A percentile compares a stretch with the other conserved stretches of the same genome.
These are phyloP conservation scores for Saksenaea oblongispora DNA, from an alignment of 371 early-diverging fungal genomes.

Conservation along the genomic window DNA sequence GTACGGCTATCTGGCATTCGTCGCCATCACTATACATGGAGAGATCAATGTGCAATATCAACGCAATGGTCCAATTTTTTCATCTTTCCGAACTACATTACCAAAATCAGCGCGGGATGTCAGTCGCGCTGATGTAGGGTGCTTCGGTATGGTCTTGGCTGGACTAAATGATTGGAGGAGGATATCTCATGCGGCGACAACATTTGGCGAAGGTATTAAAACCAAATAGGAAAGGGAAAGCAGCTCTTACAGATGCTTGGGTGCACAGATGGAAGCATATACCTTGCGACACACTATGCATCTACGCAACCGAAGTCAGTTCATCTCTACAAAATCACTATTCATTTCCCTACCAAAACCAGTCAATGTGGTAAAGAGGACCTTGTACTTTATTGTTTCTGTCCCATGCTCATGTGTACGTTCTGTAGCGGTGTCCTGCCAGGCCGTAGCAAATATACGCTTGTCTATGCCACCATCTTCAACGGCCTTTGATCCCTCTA, in stretches of 20 bases:
- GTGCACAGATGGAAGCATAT: conserved; percentile 23
- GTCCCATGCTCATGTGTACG: neutral
- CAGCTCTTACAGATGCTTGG: neutral
- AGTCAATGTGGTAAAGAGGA: conserved; percentile 14
- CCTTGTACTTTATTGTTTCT: neutral
- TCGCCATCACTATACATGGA: conserved; percentile 43
- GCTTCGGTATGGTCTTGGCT: conserved; percentile 38
- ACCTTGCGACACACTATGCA: conserved; percentile 39
- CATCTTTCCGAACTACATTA: conserved; percentile 33
- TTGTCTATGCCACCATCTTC: conserved; percentile 8
- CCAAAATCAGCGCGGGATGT: conserved; percentile 33
- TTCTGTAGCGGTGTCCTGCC: conserved; percentile 12
- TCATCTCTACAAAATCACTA: conserved; percentile 26
- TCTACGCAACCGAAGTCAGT: conserved; percentile 30
- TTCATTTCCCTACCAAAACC: conserved; percentile 34
- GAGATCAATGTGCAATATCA: conserved; percentile 49
- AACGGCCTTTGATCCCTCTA: conserved; percentile 2
- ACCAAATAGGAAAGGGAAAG: neutral
- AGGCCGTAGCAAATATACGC: conserved; percentile 15
- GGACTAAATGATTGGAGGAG: conserved; percentile 39
- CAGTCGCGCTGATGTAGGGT: conserved; percentile 32
- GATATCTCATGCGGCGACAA: conserved; percentile 47
- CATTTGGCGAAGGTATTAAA: conserved; percentile 22
- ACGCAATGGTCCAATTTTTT: conserved; percentile 40
- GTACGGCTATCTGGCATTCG: conserved; percentile 41